A percentile compares a stretch with the other conserved stretches of the same genome.
Evolutionary conservation across 2,329 filamentous ascomycete species (phyloP).

Genomic region (Lasiodiplodia gonubiensis): DNA sequence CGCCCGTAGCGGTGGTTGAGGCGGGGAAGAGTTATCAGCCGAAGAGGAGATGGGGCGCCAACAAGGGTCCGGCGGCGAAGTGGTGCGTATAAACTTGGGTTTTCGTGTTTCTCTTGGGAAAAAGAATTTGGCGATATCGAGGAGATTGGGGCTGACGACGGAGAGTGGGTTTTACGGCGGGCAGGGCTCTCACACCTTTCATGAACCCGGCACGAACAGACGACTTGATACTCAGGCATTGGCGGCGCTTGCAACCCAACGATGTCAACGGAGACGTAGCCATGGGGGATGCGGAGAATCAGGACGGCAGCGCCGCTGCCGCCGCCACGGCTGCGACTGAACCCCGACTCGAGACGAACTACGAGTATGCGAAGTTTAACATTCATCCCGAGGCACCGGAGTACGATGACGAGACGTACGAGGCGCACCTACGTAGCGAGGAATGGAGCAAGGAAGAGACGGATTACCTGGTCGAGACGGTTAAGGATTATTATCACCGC

Average conservation of each 20-base stretch:
- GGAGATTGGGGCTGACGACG: neutral
- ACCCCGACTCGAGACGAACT: constrained; percentile 54
- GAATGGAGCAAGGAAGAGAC: constrained; percentile 95
- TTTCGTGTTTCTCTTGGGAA: neutral
- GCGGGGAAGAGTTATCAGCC: constrained; percentile 48
- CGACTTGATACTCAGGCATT: constrained; percentile 75
- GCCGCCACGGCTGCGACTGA: neutral
- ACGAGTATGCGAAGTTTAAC: constrained; percentile 84
- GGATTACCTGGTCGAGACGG: constrained; percentile 81
- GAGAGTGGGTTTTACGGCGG: neutral
- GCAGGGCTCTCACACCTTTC: constrained; percentile 61
- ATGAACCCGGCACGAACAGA: constrained; percentile 78
- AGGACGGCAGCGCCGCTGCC: constrained; percentile 36
- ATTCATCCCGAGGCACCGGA: constrained; percentile 76
- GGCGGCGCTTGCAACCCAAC: constrained; percentile 67
- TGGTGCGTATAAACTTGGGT: constrained; percentile 36
- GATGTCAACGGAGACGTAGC: constrained; percentile 32
- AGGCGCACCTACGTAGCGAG: constrained; percentile 70
- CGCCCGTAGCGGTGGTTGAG: constrained; percentile 49
- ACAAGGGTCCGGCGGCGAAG: constrained; percentile 47
- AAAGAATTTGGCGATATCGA: neutral
- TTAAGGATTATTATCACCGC: constrained; percentile 79
- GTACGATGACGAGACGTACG: constrained; percentile 89
- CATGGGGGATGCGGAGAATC: constrained; percentile 38
- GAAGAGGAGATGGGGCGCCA: constrained; percentile 40